Percentiles rank a stretch among this genome's conserved stretches.
Conservation (phyloP, 805 yeast species). For the Hanseniaspora occidentalis region DNA sequence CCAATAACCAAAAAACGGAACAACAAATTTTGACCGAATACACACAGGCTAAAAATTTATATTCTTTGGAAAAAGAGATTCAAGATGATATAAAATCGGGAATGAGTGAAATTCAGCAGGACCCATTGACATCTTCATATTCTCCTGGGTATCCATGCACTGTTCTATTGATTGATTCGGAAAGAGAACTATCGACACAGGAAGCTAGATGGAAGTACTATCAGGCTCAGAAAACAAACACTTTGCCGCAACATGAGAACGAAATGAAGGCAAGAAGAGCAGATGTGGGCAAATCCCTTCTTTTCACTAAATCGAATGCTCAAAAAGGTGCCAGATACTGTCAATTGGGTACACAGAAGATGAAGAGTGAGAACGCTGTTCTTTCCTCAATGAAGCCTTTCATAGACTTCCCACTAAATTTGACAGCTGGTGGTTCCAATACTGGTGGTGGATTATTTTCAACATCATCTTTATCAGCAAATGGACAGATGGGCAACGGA, state of each 20-base stretch:
- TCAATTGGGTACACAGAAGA: conserved; percentile 32
- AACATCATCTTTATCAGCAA: too few species aligned
- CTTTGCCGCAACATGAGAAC: conserved; percentile 28
- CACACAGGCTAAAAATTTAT: conserved; percentile 14
- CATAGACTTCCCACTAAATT: conserved; percentile 22
- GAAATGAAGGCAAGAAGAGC: conserved; percentile 29
- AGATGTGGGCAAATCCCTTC: conserved; percentile 35
- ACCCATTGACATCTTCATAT: conserved; percentile 31
- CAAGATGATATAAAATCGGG: conserved; percentile 13
- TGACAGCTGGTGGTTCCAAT: too few species aligned
- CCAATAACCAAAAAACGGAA: conserved; percentile 9
- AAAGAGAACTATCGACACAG: conserved; percentile 41
- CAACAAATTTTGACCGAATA: conserved; percentile 14
- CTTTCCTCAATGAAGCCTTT: conserved; percentile 20
- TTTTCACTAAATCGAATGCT: conserved; percentile 28
- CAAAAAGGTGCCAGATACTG: conserved; percentile 43
- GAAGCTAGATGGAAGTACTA: conserved; percentile 37
- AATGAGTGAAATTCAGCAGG: conserved; percentile 15
- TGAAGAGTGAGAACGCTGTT: conserved; percentile 15
- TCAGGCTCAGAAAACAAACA: conserved; percentile 29
- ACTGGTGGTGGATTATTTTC: too few species aligned
- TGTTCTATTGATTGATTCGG: conserved; percentile 33
- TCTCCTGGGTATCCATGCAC: conserved; percentile 38
- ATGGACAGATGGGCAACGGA: too few species aligned
- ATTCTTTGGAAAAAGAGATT: conserved; percentile 20